A percentile compares a stretch with the other conserved stretches of the same genome.
Conservation (phyloP, 352 stramenopile species). For the Peronospora farinosa region DNA sequence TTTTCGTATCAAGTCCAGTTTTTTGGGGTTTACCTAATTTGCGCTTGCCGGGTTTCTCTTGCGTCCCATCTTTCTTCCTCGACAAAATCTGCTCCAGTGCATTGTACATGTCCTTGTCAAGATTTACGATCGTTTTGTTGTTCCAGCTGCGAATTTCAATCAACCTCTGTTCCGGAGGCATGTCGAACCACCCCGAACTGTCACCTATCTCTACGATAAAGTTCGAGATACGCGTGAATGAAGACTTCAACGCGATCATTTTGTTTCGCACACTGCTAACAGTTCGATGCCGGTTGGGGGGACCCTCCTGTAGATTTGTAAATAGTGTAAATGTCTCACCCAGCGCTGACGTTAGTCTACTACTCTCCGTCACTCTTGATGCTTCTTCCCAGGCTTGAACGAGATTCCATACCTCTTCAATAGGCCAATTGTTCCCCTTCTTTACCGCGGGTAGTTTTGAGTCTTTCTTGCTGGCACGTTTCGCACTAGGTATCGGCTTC, state of each 20-base stretch:
- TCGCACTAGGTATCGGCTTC: not conserved
- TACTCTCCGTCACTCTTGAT: conserved; percentile 6
- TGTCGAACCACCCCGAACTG: conserved; percentile 26
- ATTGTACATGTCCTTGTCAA: conserved; percentile 29
- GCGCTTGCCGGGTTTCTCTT: conserved; percentile 6
- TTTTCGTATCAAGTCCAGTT: conserved; percentile 2
- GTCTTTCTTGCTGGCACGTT: conserved; percentile 8
- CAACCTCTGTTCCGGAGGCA: conserved; percentile 21
- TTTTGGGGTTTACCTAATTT: conserved; percentile 7
- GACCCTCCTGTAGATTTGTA: conserved; percentile 21
- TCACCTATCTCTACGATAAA: conserved; percentile 25
- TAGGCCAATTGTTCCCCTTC: conserved; percentile 32
- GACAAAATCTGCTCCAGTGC: conserved; percentile 22
- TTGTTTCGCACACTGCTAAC: conserved; percentile 34
- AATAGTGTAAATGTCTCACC: conserved; percentile 25
- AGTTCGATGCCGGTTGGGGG: conserved; percentile 16
- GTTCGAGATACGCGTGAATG: conserved; percentile 21
- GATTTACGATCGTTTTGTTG: conserved; percentile 32
- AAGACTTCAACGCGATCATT: conserved; percentile 38
- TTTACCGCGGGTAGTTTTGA: conserved; percentile 5
- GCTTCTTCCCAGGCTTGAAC: conserved; percentile 32
- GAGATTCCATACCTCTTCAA: conserved; percentile 26
- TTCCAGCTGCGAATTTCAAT: conserved; percentile 25
- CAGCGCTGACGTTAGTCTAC: conserved; percentile 19
- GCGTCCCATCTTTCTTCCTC: conserved; percentile 11